Conservation (phyloP, 2,329 filamentous ascomycete species). For the Zalaria obscura region DNA sequence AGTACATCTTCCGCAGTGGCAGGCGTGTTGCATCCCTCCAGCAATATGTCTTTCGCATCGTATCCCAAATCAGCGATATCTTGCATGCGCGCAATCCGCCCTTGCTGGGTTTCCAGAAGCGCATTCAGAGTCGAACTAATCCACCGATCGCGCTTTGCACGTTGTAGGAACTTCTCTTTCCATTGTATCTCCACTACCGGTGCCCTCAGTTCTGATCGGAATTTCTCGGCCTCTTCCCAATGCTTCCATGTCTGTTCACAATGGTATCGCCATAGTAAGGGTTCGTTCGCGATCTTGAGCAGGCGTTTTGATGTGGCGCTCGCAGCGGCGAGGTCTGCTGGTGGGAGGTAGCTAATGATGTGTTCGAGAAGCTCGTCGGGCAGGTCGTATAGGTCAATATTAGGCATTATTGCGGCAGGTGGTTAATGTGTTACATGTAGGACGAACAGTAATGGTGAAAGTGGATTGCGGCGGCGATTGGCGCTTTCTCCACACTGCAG, state of each 20-base stretch:
- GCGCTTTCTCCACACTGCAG: too few relatives aligned
- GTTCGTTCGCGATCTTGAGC: conserved; percentile 51
- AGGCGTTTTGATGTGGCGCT: conserved; percentile 50
- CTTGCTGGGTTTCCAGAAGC: conserved; percentile 56
- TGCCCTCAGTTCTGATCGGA: conserved; percentile 32
- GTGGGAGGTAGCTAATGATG: conserved; percentile 52
- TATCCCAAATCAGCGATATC: conserved; percentile 61
- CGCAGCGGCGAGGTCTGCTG: conserved; percentile 31
- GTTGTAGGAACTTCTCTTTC: conserved; percentile 40
- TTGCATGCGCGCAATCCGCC: conserved; percentile 55
- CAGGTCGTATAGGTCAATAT: conserved; percentile 22
- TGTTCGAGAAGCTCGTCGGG: conserved; percentile 78
- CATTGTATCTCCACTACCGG: conserved; percentile 36
- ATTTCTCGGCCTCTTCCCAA: conserved; percentile 60
- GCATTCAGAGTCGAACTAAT: conserved; percentile 39
- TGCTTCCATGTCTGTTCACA: conserved; percentile 56
- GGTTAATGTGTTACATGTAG: neutral
- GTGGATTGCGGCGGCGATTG: too few relatives aligned
- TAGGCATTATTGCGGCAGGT: neutral
- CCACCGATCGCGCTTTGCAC: conserved; percentile 18
- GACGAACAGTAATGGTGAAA: too few relatives aligned
- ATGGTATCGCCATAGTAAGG: conserved; percentile 66
- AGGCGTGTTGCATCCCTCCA: conserved; percentile 47
- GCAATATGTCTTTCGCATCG: conserved; percentile 75
- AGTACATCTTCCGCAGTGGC: conserved; percentile 58